Base-by-base conservation (phyloP, 345 rosid genomes). In the Populus ilicifolia region DNA sequence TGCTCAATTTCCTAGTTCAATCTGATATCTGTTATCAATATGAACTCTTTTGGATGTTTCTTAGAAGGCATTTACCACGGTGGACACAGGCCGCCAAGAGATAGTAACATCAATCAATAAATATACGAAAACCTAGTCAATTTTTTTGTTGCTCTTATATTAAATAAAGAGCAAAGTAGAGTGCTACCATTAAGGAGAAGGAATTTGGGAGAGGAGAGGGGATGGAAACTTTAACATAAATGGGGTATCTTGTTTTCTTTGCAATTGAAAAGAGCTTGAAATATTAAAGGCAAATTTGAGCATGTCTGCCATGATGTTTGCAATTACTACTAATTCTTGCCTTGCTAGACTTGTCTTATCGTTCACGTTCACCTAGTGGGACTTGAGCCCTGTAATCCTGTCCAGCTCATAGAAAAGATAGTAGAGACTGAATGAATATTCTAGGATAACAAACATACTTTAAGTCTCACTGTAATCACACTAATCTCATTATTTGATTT, bases 401-500 rank as follows among this genome's bases (percentile, higher is more conserved):
- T 25, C 23, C 70, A 27, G 30, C 25, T 52, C 10, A 25, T 54
- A n/a, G 43, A 18, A 64, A 70, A 62, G 50, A 41, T 41, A 21
- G 30, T 13, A 44, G 12, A 38, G 43, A 71, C 38, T 67, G 64
- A 5, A 8, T 61, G 29, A 36, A 35, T 68, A 25, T 39, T 44
- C 30, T 35, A 8, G 64, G 38, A 21, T 23, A 4, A 25, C 38
- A 18, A 29, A 25, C 21, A 20, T 61, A 25, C 50, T 62, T 23
- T 2, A 69, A 9, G 13, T 39, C n/a, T 66, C 13, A 1, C 67
- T 20, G 17, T 20, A 73, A 54, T 43, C 35, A 39, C 16, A 41
- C 64, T 70, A 48, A 71, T 46, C 67, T 66, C 78, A 43, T 64
- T 67, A 20, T 50, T 67, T 82, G 76, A 66, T 78, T 87, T 70